Percentiles rank a stretch among this genome's conserved stretches.
Conservation (phyloP, 306 rosid genomes). For the Cicer arietinum region DNA sequence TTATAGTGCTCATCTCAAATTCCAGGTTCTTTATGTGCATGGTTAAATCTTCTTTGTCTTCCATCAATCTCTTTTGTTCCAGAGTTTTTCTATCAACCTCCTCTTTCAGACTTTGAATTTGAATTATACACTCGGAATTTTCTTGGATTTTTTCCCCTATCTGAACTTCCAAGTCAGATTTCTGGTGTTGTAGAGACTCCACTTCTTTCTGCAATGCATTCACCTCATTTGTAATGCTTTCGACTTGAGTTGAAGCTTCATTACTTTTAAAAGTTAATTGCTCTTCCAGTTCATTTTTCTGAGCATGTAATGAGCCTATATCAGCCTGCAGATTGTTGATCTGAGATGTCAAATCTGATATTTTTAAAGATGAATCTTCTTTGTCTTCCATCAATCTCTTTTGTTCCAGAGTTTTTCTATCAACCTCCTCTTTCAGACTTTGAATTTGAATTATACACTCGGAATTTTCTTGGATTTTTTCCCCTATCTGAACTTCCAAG, state of each 20-base stretch:
- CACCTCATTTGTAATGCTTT: conserved; percentile 60
- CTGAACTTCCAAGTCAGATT: conserved; percentile 64
- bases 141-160: conserved; percentile 56
- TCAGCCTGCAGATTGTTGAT: conserved; percentile 57
- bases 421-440: conserved; percentile 66
- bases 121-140: conserved; percentile 55
- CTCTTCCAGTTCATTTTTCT: conserved; percentile 67
- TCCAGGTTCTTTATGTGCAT: conserved; percentile 55
- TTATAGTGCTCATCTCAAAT: conserved; percentile 47
- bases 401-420: conserved; percentile 53
- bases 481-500: conserved; percentile 64
- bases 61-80: conserved; percentile 42
- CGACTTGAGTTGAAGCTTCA: conserved; percentile 64
- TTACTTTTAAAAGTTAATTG: conserved; percentile 52
- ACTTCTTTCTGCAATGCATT: conserved; percentile 63
- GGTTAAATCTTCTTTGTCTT: conserved; percentile 61
- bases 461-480: conserved; percentile 56
- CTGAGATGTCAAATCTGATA: conserved; percentile 63
- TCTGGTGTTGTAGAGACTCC: conserved; percentile 57
- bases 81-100: conserved; percentile 56
- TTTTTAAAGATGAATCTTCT: conserved; percentile 56
- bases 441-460: conserved; percentile 60
- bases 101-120: conserved; percentile 68
- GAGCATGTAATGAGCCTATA: conserved; percentile 49
- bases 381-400: conserved; percentile 45